A percentile compares a stretch with the other conserved stretches of the same genome.
phyloP scores from a whole-genome alignment of 2,329 filamentous ascomycete genomes.

The Curvularia verruculosa region DNA sequence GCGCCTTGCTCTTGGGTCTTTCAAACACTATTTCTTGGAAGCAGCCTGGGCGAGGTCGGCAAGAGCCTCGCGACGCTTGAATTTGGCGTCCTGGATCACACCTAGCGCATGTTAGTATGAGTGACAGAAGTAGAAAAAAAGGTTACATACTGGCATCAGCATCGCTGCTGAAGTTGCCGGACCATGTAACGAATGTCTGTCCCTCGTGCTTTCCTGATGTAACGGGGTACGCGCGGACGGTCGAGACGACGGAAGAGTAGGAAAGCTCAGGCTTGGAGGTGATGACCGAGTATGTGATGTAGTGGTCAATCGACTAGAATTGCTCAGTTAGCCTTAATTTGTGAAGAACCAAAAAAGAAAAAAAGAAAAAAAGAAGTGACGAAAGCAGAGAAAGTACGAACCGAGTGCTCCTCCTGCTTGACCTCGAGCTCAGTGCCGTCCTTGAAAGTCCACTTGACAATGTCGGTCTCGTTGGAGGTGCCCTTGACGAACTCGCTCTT shows the following conservation, averaged over 20 bases:
- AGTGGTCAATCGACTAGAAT: conserved; percentile 65
- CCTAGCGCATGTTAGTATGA: conserved; percentile 50
- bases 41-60: conserved; percentile 66
- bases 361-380: background rate
- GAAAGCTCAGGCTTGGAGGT: conserved; percentile 67
- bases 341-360: background rate
- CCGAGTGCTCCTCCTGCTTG: conserved; percentile 78
- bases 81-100: conserved; percentile 76
- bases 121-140: background rate
- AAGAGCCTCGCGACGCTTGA: conserved; percentile 75
- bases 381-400: conserved; percentile 48
- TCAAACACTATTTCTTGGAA: conserved; percentile 41
- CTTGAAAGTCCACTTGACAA: conserved; percentile 73
- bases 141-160: conserved; percentile 68
- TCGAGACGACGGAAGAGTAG: conserved; percentile 71
- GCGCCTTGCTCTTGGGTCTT: background rate
- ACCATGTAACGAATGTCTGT: conserved; percentile 72
- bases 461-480: conserved; percentile 66
- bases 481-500: conserved; percentile 69
- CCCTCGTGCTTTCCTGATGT: conserved; percentile 70
- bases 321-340: conserved; percentile 1
- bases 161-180: conserved; percentile 71
- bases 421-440: conserved; percentile 72
- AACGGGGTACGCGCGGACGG: conserved; percentile 68
- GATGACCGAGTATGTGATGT: conserved; percentile 76